Percentiles rank a stretch among this genome's conserved stretches.
Evolutionary conservation across 345 rosid species (phyloP).

Genomic region (Linum tenue): DNA sequence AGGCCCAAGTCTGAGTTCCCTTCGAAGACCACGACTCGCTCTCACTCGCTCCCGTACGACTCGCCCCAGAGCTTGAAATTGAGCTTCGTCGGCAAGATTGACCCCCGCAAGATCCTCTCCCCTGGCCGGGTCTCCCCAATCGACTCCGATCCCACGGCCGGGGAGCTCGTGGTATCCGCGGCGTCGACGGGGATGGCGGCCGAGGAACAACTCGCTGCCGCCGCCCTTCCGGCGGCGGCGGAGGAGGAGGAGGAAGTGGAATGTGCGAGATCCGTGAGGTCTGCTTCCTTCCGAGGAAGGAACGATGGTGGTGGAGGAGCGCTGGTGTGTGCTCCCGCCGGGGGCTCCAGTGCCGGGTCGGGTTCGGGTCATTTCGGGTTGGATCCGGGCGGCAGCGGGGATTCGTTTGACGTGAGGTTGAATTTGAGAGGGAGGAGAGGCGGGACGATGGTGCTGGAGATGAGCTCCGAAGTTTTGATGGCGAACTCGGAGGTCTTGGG

Average conservation of each 20-base stretch:
- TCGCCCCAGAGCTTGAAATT: constrained; percentile 68
- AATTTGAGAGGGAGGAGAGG: constrained; percentile 63
- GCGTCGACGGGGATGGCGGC: neutral
- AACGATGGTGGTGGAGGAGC: neutral
- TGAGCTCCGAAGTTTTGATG: constrained; percentile 53
- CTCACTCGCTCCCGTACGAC: constrained; percentile 38
- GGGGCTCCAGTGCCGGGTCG: constrained; percentile 10
- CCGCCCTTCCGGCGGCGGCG: constrained; percentile 14
- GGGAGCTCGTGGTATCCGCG: constrained; percentile 4
- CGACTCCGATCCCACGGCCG: constrained; percentile 44
- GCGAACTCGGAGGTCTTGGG: constrained; percentile 56
- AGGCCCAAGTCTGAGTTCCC: constrained; percentile 24
- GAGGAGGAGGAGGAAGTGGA: constrained; percentile 10
- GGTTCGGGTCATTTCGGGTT: constrained; percentile 12
- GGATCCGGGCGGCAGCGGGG: constrained; percentile 12
- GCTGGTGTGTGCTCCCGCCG: neutral
- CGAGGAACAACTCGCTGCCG: constrained; percentile 18
- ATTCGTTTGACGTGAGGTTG: constrained; percentile 54
- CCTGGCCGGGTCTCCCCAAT: constrained; percentile 96
- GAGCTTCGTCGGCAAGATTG: constrained; percentile 63
- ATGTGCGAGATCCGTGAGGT: constrained; percentile 15
- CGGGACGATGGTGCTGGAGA: constrained; percentile 55
- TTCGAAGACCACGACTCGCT: constrained; percentile 21
- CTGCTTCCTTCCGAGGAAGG: constrained; percentile 11
- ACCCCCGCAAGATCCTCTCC: constrained; percentile 83